A percentile compares a stretch with the other conserved stretches of the same genome.
Conservation (phyloP, 1,284 basidiomycete species). For the Ustilago sp. region DNA sequence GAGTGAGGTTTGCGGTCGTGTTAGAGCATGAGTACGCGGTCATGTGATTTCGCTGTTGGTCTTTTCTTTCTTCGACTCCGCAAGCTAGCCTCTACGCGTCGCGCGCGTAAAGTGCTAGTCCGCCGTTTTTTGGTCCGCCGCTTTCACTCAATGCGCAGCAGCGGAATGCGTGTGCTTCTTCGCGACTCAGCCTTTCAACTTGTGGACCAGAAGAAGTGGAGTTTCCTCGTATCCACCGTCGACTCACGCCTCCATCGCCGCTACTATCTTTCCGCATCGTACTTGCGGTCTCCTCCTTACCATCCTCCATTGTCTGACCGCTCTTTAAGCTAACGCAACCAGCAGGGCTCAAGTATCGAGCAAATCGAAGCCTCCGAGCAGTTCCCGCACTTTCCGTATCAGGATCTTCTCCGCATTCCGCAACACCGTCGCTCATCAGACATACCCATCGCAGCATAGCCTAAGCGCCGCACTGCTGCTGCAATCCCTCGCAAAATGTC, state of each 20-base stretch:
- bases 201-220: constrained; percentile 32
- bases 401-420: neutral
- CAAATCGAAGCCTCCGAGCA: neutral
- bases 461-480: neutral
- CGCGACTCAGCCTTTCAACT: constrained; percentile 37
- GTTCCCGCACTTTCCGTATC: neutral
- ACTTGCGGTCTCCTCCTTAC: neutral
- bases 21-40: too few relatives aligned
- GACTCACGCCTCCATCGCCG: too few relatives aligned
- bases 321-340: neutral
- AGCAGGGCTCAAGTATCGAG: neutral
- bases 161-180: constrained; percentile 6
- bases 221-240: constrained; percentile 4
- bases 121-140: constrained; percentile 17
- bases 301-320: neutral
- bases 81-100: constrained; percentile 24
- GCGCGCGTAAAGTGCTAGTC: constrained; percentile 43
- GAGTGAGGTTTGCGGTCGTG: too few relatives aligned
- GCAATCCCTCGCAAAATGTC: constrained; percentile 26
- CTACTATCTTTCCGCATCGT: neutral
- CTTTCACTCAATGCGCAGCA: constrained; percentile 18
- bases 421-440: neutral
- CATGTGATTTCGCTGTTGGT: constrained; percentile 2
- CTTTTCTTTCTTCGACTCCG: constrained; percentile 13
- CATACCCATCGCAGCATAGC: neutral